Conservation (phyloP, 805 yeast genomes). For the Zygotorulaspora chibaensis region DNA sequence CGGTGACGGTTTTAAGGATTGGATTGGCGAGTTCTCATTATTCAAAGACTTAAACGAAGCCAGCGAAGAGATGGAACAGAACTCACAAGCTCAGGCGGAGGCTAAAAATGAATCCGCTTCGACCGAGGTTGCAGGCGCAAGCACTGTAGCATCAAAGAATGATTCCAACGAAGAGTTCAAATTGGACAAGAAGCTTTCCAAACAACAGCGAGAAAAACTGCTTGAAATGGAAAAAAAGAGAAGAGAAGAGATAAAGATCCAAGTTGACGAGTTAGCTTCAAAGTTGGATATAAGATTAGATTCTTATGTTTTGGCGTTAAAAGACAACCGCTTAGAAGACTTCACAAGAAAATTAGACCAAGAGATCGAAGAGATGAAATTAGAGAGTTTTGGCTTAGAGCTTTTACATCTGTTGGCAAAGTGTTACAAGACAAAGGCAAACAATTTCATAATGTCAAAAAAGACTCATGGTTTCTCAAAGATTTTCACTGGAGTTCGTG, state of each 20-base stretch:
- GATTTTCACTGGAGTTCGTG: constrained; percentile 72
- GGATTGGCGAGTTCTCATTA: constrained; percentile 75
- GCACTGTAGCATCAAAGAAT: constrained; percentile 3
- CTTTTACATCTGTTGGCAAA: constrained; percentile 78
- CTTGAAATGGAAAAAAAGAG: constrained; percentile 50
- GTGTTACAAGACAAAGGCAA: constrained; percentile 70
- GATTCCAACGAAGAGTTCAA: constrained; percentile 20
- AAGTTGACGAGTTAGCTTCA: constrained; percentile 48
- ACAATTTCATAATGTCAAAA: constrained; percentile 66
- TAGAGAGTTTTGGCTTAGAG: constrained; percentile 94
- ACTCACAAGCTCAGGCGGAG: constrained; percentile 24
- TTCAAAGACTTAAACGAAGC: constrained; percentile 58
- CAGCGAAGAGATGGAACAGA: constrained; percentile 43
- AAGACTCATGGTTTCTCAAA: constrained; percentile 86
- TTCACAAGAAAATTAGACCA: constrained; percentile 49
- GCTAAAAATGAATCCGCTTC: background rate
- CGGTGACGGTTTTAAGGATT: constrained; percentile 71
- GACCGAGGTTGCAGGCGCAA: constrained; percentile 11
- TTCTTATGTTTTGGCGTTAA: constrained; percentile 42
- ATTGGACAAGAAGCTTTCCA: constrained; percentile 37
- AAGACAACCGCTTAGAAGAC: constrained; percentile 44
- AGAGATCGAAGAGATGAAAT: constrained; percentile 77
- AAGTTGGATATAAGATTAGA: constrained; percentile 48
- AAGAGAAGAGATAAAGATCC: constrained; percentile 44
- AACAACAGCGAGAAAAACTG: constrained; percentile 48